phyloP scores from a whole-genome alignment of 2,329 filamentous ascomycete species.

The Fusarium sp. region DNA sequence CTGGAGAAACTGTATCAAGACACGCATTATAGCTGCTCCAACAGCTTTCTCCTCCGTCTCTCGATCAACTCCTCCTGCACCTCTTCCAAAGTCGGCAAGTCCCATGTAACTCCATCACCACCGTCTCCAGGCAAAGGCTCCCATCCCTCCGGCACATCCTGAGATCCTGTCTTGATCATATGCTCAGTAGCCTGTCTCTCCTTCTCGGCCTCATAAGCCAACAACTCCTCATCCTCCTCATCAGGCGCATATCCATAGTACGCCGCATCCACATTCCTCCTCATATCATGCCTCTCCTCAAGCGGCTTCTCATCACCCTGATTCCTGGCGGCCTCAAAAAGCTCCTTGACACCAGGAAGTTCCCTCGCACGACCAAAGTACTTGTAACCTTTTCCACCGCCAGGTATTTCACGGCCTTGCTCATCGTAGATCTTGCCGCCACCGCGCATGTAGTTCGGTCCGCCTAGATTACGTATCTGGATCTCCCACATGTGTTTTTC shows the following conservation, averaged over 20 bases:
- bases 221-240: slow-evolving; percentile 85
- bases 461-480: slow-evolving; percentile 94
- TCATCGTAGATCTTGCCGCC: slow-evolving; percentile 78
- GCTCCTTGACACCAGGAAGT: slow-evolving; percentile 92
- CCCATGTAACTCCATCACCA: slow-evolving; percentile 86
- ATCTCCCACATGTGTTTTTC: slow-evolving; percentile 99
- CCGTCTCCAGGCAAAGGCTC: slow-evolving; percentile 86
- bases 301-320: slow-evolving; percentile 70
- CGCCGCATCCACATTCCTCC: slow-evolving; percentile 85
- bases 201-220: slow-evolving; percentile 84
- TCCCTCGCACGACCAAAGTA: slow-evolving; percentile 94
- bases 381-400: slow-evolving; percentile 88
- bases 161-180: slow-evolving; percentile 68
- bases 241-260: slow-evolving; percentile 97
- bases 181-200: slow-evolving; percentile 83
- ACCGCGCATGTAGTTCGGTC: slow-evolving; percentile 93
- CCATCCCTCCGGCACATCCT: slow-evolving; percentile 76
- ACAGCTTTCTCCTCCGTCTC: slow-evolving; percentile 80
- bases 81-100: slow-evolving; percentile 85
- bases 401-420: slow-evolving; percentile 75
- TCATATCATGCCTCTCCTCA: slow-evolving; percentile 75
- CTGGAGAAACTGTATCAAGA: not conserved
- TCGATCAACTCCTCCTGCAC: slow-evolving; percentile 96
- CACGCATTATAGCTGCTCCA: slow-evolving; percentile 77
- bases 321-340: slow-evolving; percentile 83